Percentiles rank a stretch among this genome's conserved stretches.
Conservation (phyloP, 2,329 filamentous ascomycete species). For the Colletotrichum euphorbiae region DNA sequence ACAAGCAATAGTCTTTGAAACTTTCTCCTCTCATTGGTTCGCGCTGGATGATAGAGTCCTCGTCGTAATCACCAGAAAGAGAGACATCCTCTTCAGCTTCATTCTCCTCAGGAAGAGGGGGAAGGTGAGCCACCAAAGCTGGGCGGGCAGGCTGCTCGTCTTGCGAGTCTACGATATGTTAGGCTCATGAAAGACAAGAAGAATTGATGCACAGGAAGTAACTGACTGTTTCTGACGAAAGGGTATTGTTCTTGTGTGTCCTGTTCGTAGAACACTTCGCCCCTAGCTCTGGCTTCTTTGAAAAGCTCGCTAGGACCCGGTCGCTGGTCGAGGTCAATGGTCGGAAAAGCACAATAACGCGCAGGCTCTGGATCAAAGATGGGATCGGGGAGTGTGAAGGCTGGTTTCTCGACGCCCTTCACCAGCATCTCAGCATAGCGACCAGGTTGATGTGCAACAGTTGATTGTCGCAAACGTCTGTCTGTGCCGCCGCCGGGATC, state of each 20-base stretch:
- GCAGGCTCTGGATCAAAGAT: slow-evolving; percentile 44
- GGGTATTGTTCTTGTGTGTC: neutral
- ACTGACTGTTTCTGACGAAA: neutral
- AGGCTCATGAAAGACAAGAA: too few relatives aligned
- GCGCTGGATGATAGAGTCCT: neutral
- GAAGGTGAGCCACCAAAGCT: neutral
- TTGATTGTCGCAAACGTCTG: slow-evolving; percentile 21
- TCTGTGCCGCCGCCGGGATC: neutral
- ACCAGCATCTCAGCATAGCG: slow-evolving; percentile 43
- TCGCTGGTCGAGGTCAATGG: slow-evolving; percentile 42
- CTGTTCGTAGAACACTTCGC: neutral
- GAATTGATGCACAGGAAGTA: too few relatives aligned
- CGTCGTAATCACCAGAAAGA: neutral
- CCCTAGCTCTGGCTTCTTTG: slow-evolving; percentile 9
- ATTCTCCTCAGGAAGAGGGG: neutral
- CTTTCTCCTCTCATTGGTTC: neutral
- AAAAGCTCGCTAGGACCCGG: slow-evolving; percentile 34
- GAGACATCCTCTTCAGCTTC: neutral
- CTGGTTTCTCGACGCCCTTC: slow-evolving; percentile 16
- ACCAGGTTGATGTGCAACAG: slow-evolving; percentile 36
- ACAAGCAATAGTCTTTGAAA: slow-evolving; percentile 5
- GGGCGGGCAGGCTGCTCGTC: neutral
- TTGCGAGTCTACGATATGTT: neutral
- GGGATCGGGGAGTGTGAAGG: slow-evolving; percentile 41
- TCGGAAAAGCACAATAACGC: slow-evolving; percentile 42